phyloP scores from a whole-genome alignment of 257 asterid genomes.

The Petrea volubilis region DNA sequence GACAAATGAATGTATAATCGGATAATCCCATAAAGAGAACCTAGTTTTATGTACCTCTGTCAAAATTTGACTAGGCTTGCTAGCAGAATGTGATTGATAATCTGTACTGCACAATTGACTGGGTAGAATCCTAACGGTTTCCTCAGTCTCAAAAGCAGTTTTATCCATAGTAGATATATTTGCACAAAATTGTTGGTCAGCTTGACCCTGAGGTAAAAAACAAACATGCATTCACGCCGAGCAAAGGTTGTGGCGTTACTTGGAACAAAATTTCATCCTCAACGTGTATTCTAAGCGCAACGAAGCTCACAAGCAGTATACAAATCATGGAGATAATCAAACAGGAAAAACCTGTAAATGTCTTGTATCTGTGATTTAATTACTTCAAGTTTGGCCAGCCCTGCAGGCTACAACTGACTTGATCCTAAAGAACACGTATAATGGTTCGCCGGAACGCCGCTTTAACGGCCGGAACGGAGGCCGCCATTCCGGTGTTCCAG shows the following conservation, averaged over 20 bases:
- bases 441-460: no score
- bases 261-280: not conserved
- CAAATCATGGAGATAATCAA: not conserved
- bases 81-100: constrained; percentile 20
- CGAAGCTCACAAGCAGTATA: not conserved
- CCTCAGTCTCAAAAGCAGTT: constrained; percentile 1
- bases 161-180: not conserved
- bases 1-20: not conserved
- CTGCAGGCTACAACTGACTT: no score
- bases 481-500: no score
- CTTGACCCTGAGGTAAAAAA: constrained; percentile 34
- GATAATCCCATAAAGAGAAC: not conserved
- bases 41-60: constrained; percentile 33
- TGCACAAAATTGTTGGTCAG: constrained; percentile 3
- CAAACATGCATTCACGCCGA: constrained; percentile 20
- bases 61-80: constrained; percentile 38
- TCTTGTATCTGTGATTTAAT: not conserved
- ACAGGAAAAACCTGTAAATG: not conserved
- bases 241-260: not conserved
- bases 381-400: not conserved
- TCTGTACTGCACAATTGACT: constrained; percentile 1
- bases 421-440: not conserved
- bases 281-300: not conserved
- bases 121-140: constrained; percentile 20
- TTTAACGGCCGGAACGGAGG: no score